phyloP scores from a whole-genome alignment of 2,329 filamentous ascomycete genomes.

The Polychaeton citri region DNA sequence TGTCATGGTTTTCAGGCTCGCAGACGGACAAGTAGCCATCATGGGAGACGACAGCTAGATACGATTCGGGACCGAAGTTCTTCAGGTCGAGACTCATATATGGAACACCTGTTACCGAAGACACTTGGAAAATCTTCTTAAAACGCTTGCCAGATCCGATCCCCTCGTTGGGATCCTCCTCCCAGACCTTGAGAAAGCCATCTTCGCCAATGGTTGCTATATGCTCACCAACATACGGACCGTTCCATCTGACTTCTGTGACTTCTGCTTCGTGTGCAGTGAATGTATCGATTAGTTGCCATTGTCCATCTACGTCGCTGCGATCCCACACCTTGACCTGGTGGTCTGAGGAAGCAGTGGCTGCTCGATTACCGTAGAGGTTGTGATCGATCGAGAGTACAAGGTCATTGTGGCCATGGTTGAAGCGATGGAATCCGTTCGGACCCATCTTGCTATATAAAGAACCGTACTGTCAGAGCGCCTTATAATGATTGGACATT shows the following conservation, averaged over 20 bases:
- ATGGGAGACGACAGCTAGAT: slow-evolving; percentile 70
- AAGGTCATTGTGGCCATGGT: slow-evolving; percentile 65
- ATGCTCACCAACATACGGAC: slow-evolving; percentile 76
- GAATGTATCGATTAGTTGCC: slow-evolving; percentile 78
- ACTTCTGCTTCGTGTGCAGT: slow-evolving; percentile 82
- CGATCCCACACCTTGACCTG: slow-evolving; percentile 84
- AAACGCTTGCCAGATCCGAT: slow-evolving; percentile 66
- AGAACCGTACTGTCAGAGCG: too few species aligned
- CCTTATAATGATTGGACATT: too few species aligned
- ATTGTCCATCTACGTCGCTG: slow-evolving; percentile 59
- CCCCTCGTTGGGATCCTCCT: slow-evolving; percentile 71
- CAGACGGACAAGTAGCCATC: slow-evolving; percentile 69
- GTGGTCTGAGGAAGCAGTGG: slow-evolving; percentile 83
- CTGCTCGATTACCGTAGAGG: slow-evolving; percentile 79
- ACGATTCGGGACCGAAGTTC: slow-evolving; percentile 71
- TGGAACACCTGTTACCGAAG: slow-evolving; percentile 54
- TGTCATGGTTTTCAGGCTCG: slow-evolving; percentile 76
- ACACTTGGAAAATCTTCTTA: slow-evolving; percentile 50
- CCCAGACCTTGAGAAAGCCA: slow-evolving; percentile 83
- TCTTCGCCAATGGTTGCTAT: slow-evolving; percentile 82
- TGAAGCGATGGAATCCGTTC: slow-evolving; percentile 42
- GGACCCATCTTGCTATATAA: slow-evolving; percentile 10
- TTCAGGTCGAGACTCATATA: slow-evolving; percentile 75
- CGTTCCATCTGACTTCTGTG: slow-evolving; percentile 86
- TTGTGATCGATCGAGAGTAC: slow-evolving; percentile 83